These are phyloP conservation scores for Myochromella boudieri DNA, from an alignment of 768 basidiomycete genomes.

Conservation along the genomic window DNA sequence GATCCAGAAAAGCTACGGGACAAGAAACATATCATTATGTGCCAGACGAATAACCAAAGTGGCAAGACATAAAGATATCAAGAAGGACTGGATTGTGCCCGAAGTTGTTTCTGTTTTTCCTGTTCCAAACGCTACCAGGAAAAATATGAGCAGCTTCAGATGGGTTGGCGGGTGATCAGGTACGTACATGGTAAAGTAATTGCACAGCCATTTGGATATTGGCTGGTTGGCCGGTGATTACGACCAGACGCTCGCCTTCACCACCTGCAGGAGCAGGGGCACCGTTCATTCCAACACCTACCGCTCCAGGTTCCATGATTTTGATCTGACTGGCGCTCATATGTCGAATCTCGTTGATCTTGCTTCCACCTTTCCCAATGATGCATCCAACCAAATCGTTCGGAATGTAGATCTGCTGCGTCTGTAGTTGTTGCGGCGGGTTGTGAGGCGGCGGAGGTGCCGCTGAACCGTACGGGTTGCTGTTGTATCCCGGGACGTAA, in stretches of 20 bases:
- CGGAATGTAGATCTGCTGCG: conserved; percentile 97
- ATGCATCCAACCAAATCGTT: conserved; percentile 97
- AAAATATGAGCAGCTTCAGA: conserved; percentile 9
- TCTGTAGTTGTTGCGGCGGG: conserved; percentile 78
- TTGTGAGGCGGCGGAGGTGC: conserved; percentile 50
- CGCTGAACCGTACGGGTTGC: conserved; percentile 41
- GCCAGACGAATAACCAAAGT: too few relatives aligned
- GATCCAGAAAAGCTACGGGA: conserved; percentile 22
- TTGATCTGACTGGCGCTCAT: conserved; percentile 96
- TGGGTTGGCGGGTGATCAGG: conserved; percentile 1
- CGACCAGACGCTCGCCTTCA: conserved; percentile 90
- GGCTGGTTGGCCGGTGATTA: conserved; percentile 92
- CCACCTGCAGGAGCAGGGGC: conserved; percentile 69
- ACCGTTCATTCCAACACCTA: conserved; percentile 64
- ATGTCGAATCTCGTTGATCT: conserved; percentile 98
- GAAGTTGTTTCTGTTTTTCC: conserved; percentile 84
- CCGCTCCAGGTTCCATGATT: conserved; percentile 96
- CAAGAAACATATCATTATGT: conserved; percentile 17
- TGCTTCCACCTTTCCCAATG: conserved; percentile 97
- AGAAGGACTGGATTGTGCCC: conserved; percentile 27
- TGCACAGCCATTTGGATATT: conserved; percentile 98
- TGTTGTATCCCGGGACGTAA: conserved; percentile 63
- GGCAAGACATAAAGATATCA: conserved; percentile 5
- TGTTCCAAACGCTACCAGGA: conserved; percentile 81
- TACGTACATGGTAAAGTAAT: conserved; percentile 73